Conservation (phyloP, 169 alveolate genomes). For the Plasmodium ovale region DNA sequence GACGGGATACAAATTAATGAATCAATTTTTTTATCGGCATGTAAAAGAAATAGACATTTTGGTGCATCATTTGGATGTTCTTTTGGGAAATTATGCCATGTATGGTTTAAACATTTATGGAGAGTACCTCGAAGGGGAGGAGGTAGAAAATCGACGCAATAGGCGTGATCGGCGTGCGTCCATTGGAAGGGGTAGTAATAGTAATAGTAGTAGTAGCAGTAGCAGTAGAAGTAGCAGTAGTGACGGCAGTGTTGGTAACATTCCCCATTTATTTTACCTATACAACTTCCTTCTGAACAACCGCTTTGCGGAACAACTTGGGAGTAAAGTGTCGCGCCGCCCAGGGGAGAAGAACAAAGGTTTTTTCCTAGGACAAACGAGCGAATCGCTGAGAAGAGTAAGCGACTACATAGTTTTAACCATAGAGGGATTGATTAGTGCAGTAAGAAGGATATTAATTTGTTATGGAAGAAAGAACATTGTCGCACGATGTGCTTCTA, state of each 20-base stretch:
- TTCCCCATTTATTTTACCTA: slow-evolving; percentile 21
- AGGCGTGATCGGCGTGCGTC: neutral
- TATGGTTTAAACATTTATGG: slow-evolving; percentile 39
- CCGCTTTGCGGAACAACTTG: slow-evolving; percentile 20
- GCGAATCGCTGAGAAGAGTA: slow-evolving; percentile 2
- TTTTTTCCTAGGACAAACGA: too few species aligned
- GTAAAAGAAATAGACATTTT: slow-evolving; percentile 39
- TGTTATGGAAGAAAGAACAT: neutral
- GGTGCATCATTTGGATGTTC: slow-evolving; percentile 49
- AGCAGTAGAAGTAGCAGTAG: neutral
- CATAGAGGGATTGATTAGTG: slow-evolving; percentile 34
- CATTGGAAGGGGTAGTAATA: neutral
- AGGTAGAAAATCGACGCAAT: neutral
- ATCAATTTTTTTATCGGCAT: slow-evolving; percentile 28
- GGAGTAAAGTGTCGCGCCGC: neutral
- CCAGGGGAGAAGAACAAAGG: neutral
- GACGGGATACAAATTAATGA: neutral
- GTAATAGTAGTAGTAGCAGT: neutral
- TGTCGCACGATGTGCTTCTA: neutral
- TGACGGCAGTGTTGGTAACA: neutral
- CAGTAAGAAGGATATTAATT: neutral
- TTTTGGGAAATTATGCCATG: slow-evolving; percentile 25
- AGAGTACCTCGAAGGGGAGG: slow-evolving; percentile 6
- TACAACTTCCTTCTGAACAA: slow-evolving; percentile 38
- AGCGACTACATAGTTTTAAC: slow-evolving; percentile 33